phyloP scores from a whole-genome alignment of 2,329 filamentous ascomycete genomes.

The Pestalotiopsis sp. region DNA sequence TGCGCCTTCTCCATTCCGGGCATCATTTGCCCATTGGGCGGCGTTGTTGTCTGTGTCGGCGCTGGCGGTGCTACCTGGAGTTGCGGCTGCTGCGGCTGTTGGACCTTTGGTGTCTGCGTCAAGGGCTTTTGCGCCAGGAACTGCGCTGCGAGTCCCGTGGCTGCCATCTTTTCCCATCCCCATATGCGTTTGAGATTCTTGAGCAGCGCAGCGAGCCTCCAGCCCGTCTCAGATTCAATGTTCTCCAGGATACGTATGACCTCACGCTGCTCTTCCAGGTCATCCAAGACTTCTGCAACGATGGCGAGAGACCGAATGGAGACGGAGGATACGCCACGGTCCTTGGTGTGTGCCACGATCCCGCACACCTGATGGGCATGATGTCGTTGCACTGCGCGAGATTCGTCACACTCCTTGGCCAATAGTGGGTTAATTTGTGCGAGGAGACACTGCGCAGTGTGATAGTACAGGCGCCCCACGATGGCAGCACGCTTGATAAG shows the following conservation, averaged over 20 bases:
- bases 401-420: slow-evolving; percentile 63
- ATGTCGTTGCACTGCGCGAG: slow-evolving; percentile 69
- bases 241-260: slow-evolving; percentile 76
- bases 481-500: slow-evolving; percentile 81
- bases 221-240: slow-evolving; percentile 77
- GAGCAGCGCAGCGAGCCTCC: slow-evolving; percentile 74
- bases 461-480: slow-evolving; percentile 84
- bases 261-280: slow-evolving; percentile 76
- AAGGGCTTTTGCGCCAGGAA: slow-evolving; percentile 19
- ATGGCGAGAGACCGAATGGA: slow-evolving; percentile 80
- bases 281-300: slow-evolving; percentile 72
- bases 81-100: slow-evolving; percentile 5
- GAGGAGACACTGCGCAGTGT: slow-evolving; percentile 81
- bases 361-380: slow-evolving; percentile 88
- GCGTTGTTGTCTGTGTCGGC: slow-evolving; percentile 22
- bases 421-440: slow-evolving; percentile 78
- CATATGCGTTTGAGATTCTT: slow-evolving; percentile 75
- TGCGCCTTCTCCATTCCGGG: slow-evolving; percentile 24
- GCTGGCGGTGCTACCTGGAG: no score
- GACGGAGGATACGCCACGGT: slow-evolving; percentile 77
- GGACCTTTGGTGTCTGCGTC: slow-evolving; percentile 19
- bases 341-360: slow-evolving; percentile 83
- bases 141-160: slow-evolving; percentile 27
- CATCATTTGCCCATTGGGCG: slow-evolving; percentile 24
- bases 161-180: slow-evolving; percentile 65